phyloP scores from a whole-genome alignment of 2,329 filamentous ascomycete species.

The Gnomoniopsis smithogilvyi region DNA sequence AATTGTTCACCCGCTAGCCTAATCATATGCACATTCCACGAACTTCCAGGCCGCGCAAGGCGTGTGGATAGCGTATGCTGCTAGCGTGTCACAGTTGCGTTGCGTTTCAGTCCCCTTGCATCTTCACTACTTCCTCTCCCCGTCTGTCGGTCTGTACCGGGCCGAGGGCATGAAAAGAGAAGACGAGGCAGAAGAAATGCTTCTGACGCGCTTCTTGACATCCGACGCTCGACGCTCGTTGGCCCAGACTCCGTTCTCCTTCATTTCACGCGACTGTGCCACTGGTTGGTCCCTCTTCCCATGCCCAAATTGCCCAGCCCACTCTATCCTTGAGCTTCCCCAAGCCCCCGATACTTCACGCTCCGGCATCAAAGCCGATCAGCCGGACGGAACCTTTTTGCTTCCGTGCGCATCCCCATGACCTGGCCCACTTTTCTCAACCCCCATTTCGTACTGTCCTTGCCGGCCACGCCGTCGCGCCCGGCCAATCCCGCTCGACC shows the following conservation, averaged over 20 bases:
- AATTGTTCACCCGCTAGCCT: too few species aligned
- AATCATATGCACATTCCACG: too few species aligned
- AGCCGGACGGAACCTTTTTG: constrained; percentile 6
- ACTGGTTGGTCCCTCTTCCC: constrained; percentile 9
- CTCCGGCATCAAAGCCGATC: constrained; percentile 10
- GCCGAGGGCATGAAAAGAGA: background rate
- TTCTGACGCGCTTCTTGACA: background rate
- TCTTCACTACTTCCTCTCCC: background rate
- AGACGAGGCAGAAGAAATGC: background rate
- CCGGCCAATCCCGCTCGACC: background rate
- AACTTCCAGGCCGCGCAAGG: too few species aligned
- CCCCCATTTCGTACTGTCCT: background rate
- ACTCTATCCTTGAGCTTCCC: constrained; percentile 3
- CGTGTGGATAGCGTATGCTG: background rate
- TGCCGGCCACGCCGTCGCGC: constrained; percentile 10
- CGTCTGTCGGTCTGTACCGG: background rate
- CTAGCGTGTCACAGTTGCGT: background rate
- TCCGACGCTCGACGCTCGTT: background rate
- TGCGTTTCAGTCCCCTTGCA: background rate
- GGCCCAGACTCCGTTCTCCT: constrained; percentile 5
- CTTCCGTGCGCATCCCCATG: constrained; percentile 13
- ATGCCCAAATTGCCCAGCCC: background rate
- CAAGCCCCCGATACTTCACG: constrained; percentile 11
- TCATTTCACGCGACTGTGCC: constrained; percentile 9
- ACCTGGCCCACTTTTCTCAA: constrained; percentile 18